These are phyloP conservation scores for Musa schizocarpa DNA, from an alignment of 176 grass and related monocot genomes.

Conservation along the genomic window DNA sequence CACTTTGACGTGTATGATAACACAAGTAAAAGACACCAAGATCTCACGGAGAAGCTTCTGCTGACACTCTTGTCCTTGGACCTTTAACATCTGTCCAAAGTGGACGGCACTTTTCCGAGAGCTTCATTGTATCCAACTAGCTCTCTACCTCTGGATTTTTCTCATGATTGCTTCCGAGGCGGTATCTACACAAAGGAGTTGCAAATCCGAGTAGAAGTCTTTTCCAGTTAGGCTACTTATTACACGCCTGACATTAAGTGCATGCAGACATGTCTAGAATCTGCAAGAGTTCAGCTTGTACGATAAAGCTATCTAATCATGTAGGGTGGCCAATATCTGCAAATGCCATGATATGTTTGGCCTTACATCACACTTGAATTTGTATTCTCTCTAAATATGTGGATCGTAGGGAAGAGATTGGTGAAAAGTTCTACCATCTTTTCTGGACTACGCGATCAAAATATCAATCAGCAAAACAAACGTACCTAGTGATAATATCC, in stretches of 20 bases:
- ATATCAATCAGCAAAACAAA: too few relatives aligned
- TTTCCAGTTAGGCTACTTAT: background rate
- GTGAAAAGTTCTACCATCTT: too few relatives aligned
- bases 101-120: too few relatives aligned
- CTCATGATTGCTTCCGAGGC: background rate
- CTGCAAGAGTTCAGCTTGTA: background rate
- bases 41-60: background rate
- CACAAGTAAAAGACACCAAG: background rate
- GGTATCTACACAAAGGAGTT: background rate
- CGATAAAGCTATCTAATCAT: too few relatives aligned
- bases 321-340: background rate
- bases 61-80: background rate
- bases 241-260: background rate
- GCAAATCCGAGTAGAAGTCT: background rate
- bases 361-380: background rate
- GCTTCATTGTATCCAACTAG: background rate
- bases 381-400: background rate
- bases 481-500: too few relatives aligned
- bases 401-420: too few relatives aligned
- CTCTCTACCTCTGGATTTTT: background rate
- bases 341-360: background rate
- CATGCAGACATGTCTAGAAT: background rate
- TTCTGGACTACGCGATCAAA: too few relatives aligned
- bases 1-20: background rate
- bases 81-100: background rate